Evolutionary conservation across 1,139 yeast genomes (phyloP), one percentile per base, ranked within the genome.

Genomic region (Kodamaea derodonti): DNA sequence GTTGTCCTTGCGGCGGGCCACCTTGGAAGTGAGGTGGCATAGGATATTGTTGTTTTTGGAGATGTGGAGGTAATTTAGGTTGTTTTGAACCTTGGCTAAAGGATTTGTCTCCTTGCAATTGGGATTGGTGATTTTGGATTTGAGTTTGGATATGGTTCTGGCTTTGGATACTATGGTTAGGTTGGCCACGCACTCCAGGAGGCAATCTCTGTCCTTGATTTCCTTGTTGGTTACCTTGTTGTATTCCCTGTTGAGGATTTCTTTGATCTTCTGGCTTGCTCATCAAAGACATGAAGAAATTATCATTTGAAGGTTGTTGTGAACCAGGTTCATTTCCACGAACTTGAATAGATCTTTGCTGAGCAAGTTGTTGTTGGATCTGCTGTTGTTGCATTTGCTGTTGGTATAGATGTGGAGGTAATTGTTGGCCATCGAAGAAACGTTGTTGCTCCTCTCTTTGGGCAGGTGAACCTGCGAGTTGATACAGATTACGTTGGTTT

Each of bases 201-300:
- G 22, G 22, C 9, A 6, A 6, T 18, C 22, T 18, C 6, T 6
- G 22, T 6, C 14, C 28, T 33, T 31, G 48, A 25, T 30, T 40
- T 14, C 20, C 43, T 18, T 25, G 47, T 23, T 29, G 44, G n/a
- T 38, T 33, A 8, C 13, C 12, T 28, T 31, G 32, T 22, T 33
- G 20, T 8, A 26, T 22, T 4, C 24, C 32, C 14, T 30, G 27
- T 24, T 10, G 27, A 12, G 8, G 27, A 24, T 36, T 33, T 23
- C 17, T 24, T 10, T 16, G 23, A 8, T 17, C 39, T 30, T 52
- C 61, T 32, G 58, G 54, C 46, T 70, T 75, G 31, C 60, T 62
- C 49, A 77, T 54, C 37, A 78, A 58, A 0, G 82, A 73, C 62
- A 71, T 63, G 52, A 78, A 75, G 43, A 78, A 78, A 4, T 72